Percentiles rank a stretch among this genome's conserved stretches.
Evolutionary conservation across 2,329 filamentous ascomycete species (phyloP).

Genomic region (Trichoderma harzianum): DNA sequence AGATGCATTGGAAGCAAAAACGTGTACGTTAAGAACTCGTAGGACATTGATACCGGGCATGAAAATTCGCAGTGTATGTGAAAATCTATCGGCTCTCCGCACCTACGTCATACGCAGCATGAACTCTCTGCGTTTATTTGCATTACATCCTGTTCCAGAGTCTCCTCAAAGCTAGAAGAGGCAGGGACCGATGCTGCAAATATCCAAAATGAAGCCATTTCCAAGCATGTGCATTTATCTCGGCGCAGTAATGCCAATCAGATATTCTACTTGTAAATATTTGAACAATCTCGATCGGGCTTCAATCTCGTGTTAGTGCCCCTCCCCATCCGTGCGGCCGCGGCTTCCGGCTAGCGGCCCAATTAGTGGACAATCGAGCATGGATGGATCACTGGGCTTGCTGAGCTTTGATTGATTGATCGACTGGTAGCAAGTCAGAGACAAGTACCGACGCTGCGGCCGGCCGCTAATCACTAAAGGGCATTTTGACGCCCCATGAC

Average conservation of each 20-base stretch:
- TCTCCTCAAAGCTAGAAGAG: neutral
- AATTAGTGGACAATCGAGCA: neutral
- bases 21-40: neutral
- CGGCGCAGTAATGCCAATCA: neutral
- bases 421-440: neutral
- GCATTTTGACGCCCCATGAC: conserved; percentile 13
- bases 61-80: neutral
- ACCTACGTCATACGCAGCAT: neutral
- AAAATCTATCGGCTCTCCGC: neutral
- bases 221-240: neutral
- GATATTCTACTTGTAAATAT: neutral
- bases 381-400: neutral
- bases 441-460: conserved; percentile 5
- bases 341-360: conserved; percentile 1
- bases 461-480: conserved; percentile 3
- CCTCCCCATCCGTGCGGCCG: conserved; percentile 9
- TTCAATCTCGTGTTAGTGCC: neutral
- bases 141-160: neutral
- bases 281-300: neutral
- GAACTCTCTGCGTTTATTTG: neutral
- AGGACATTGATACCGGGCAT: neutral
- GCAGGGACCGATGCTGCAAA: neutral
- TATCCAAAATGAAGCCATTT: neutral
- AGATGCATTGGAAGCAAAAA: neutral
- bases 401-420: neutral